Percentiles rank a stretch among this genome's conserved stretches.
Evolutionary conservation across 2,329 filamentous ascomycete genomes (phyloP).

Genomic region (Coniochaeta sp.): DNA sequence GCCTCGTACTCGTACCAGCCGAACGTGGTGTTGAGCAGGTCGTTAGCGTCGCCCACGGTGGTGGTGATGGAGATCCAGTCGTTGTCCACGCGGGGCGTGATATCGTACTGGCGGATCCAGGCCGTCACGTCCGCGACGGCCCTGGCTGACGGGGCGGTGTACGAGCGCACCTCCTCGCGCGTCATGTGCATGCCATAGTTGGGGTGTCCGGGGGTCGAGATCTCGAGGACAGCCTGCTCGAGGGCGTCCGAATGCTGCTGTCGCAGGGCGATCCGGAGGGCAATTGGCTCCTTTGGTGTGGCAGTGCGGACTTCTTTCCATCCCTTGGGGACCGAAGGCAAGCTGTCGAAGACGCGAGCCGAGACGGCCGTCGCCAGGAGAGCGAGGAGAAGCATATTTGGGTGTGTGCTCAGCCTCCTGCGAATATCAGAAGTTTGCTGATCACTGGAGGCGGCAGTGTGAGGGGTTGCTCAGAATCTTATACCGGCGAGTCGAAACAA

Average conservation of each 20-base stretch:
- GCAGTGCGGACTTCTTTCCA: conserved; percentile 28
- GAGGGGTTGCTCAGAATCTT: background rate
- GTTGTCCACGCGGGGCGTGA: conserved; percentile 38
- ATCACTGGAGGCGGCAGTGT: background rate
- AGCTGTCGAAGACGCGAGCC: conserved; percentile 27
- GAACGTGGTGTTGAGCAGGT: conserved; percentile 51
- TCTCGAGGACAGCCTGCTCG: conserved; percentile 50
- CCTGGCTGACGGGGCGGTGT: conserved; percentile 42
- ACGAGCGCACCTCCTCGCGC: conserved; percentile 47
- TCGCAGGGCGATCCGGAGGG: conserved; percentile 39
- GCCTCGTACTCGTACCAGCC: conserved; percentile 42
- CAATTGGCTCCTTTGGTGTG: conserved; percentile 29
- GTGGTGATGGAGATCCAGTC: conserved; percentile 57
- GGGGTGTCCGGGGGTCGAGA: conserved; percentile 52
- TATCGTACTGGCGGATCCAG: conserved; percentile 44
- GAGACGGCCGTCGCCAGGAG: conserved; percentile 17
- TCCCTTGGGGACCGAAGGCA: conserved; percentile 26
- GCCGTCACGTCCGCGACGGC: conserved; percentile 39
- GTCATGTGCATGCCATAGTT: conserved; percentile 57
- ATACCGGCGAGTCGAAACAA: background rate
- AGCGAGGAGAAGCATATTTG: conserved; percentile 8
- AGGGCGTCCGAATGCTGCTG: conserved; percentile 42
- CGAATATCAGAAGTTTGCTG: background rate
- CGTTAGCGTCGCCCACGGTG: conserved; percentile 42
- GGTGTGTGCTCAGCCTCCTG: background rate